These are phyloP conservation scores for Sclerotinia trifoliorum DNA, from an alignment of 2,329 filamentous ascomycete genomes.

Conservation along the genomic window DNA sequence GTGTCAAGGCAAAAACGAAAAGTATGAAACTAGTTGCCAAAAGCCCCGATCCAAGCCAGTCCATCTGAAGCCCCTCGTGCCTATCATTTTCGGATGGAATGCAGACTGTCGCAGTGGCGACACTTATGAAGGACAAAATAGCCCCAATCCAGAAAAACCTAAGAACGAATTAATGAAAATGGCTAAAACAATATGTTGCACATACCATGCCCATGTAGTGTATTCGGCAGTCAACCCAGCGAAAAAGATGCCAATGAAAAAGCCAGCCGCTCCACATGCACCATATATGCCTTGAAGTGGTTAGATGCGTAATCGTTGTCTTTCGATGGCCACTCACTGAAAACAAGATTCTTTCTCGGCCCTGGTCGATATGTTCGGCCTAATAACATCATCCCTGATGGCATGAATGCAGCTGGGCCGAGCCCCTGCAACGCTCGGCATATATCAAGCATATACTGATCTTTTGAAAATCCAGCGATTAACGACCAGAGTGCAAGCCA, in stretches of 20 bases:
- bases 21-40: conserved; percentile 64
- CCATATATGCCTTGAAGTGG: conserved; percentile 19
- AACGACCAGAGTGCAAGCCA: conserved; percentile 68
- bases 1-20: conserved; percentile 70
- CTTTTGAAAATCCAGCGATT: conserved; percentile 65
- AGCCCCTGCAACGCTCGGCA: conserved; percentile 71
- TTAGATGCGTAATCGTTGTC: background rate
- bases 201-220: conserved; percentile 61
- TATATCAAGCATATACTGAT: conserved; percentile 65
- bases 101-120: conserved; percentile 47
- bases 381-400: conserved; percentile 62
- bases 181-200: background rate
- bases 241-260: conserved; percentile 61
- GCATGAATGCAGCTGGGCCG: conserved; percentile 67
- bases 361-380: conserved; percentile 62
- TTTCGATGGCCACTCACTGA: conserved; percentile 35
- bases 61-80: conserved; percentile 55
- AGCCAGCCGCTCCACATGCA: conserved; percentile 20
- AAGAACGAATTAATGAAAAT: background rate
- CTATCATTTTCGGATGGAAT: conserved; percentile 49
- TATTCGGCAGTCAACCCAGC: conserved; percentile 61
- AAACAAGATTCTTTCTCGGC: conserved; percentile 62
- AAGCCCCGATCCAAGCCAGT: conserved; percentile 61
- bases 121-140: conserved; percentile 49
- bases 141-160: conserved; percentile 60